A percentile compares a stretch with the other conserved stretches of the same genome.
phyloP scores from a whole-genome alignment of 257 asterid species.

The Thymus quinquecostatus region DNA sequence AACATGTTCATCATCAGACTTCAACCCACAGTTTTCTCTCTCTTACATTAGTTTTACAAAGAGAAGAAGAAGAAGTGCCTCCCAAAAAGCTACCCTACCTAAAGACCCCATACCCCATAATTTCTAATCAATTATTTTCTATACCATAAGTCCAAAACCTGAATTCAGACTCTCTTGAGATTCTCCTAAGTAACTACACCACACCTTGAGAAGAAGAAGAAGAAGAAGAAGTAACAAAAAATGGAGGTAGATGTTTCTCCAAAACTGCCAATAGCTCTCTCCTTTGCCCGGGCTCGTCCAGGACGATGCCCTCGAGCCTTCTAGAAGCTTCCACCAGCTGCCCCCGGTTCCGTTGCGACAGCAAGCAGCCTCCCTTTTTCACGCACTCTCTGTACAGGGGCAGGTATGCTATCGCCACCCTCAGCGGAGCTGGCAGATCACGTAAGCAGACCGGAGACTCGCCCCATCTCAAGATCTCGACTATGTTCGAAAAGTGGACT shows the following conservation, averaged over 20 bases:
- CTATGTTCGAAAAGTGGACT: slow-evolving; percentile 63
- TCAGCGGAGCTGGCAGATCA: slow-evolving; percentile 82
- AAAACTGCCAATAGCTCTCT: slow-evolving; percentile 70
- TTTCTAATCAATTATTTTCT: slow-evolving; percentile 42
- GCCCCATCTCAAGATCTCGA: slow-evolving; percentile 65
- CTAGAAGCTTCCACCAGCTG: slow-evolving; percentile 78
- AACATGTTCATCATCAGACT: slow-evolving; percentile 25
- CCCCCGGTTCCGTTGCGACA: slow-evolving; percentile 84
- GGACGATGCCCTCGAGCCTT: slow-evolving; percentile 65
- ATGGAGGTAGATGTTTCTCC: slow-evolving; percentile 84
- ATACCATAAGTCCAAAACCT: slow-evolving; percentile 21
- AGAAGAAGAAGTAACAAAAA: slow-evolving; percentile 50
- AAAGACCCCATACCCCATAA: slow-evolving; percentile 32
- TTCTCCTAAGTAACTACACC: slow-evolving; percentile 27
- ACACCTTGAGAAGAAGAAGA: slow-evolving; percentile 23
- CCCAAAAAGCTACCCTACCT: slow-evolving; percentile 32
- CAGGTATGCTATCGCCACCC: slow-evolving; percentile 87
- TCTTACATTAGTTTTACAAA: slow-evolving; percentile 29
- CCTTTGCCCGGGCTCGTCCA: slow-evolving; percentile 63
- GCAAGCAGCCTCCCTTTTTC: slow-evolving; percentile 67
- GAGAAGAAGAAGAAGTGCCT: neutral
- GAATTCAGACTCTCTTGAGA: neutral
- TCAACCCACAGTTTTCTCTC: slow-evolving; percentile 27
- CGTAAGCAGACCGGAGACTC: slow-evolving; percentile 68
- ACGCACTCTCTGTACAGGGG: slow-evolving; percentile 89